Percentiles rank a stretch among this genome's conserved stretches.
These are phyloP conservation scores for Paxillus rubicundulus DNA, from an alignment of 768 basidiomycete genomes.

Conservation along the genomic window DNA sequence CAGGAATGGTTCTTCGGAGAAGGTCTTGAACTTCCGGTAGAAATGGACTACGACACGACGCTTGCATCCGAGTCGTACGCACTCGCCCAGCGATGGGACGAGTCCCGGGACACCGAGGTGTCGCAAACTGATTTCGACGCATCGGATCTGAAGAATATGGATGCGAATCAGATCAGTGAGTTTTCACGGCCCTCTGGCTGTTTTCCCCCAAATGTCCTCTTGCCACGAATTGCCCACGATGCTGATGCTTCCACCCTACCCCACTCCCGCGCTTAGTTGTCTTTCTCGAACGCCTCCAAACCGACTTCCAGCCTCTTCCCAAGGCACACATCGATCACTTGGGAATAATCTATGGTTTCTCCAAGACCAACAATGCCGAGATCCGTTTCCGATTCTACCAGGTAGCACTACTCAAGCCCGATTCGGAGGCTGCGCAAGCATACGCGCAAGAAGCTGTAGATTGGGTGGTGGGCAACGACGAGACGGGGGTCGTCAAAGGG, in stretches of 20 bases:
- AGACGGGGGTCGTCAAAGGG: conserved; percentile 62
- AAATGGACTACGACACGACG: conserved; percentile 71
- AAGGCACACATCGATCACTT: conserved; percentile 56
- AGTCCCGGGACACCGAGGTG: conserved; percentile 50
- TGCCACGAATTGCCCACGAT: no score
- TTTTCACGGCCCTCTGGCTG: conserved; percentile 2
- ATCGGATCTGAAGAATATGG: conserved; percentile 61
- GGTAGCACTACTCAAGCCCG: conserved; percentile 55
- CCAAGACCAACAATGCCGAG: conserved; percentile 63
- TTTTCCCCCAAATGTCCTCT: background rate
- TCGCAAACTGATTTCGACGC: conserved; percentile 52
- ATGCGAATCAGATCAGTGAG: conserved; percentile 74
- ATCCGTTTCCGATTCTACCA: conserved; percentile 77
- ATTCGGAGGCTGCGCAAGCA: conserved; percentile 44
- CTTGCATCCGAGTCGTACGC: conserved; percentile 68
- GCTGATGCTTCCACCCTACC: background rate
- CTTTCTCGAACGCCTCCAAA: conserved; percentile 78
- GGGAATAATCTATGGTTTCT: conserved; percentile 47
- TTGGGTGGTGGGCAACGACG: conserved; percentile 65
- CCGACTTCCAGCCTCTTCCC: conserved; percentile 51
- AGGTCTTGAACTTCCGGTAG: conserved; percentile 67
- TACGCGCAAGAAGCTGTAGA: conserved; percentile 53
- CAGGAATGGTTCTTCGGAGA: conserved; percentile 84
- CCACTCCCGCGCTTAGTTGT: conserved; percentile 48
- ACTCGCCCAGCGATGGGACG: conserved; percentile 74